Conservation (phyloP, 2,329 filamentous ascomycete genomes). For the Phialemonium atrogriseum region DNA sequence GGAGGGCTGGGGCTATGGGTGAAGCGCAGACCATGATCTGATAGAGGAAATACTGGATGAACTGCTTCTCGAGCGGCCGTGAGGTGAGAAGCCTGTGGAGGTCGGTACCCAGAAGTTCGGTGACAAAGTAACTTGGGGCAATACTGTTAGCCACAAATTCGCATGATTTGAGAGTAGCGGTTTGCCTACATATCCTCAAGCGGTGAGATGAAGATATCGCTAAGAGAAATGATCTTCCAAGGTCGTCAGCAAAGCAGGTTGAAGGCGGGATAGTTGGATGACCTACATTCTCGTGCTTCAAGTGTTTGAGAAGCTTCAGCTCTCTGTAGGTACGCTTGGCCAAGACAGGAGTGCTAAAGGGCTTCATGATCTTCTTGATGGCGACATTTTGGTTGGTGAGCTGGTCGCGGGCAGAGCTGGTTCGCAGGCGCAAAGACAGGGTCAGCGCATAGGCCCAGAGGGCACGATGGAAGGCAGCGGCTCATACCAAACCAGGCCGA, state of each 20-base stretch:
- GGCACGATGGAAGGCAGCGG: background rate
- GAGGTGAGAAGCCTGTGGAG: slow-evolving; percentile 92
- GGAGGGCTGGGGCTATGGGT: slow-evolving; percentile 9
- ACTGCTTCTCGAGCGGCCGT: slow-evolving; percentile 94
- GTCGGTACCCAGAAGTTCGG: slow-evolving; percentile 93
- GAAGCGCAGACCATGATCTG: slow-evolving; percentile 78
- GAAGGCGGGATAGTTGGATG: slow-evolving; percentile 16
- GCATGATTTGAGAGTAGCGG: background rate
- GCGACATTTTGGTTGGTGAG: slow-evolving; percentile 95
- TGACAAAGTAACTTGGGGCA: slow-evolving; percentile 79
- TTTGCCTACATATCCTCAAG: slow-evolving; percentile 92
- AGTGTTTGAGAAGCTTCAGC: slow-evolving; percentile 92
- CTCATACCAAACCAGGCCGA: slow-evolving; percentile 85
- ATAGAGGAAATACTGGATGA: slow-evolving; percentile 99
- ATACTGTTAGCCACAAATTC: too few relatives aligned
- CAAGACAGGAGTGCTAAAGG: slow-evolving; percentile 96
- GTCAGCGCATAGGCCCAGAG: background rate
- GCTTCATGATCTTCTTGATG: slow-evolving; percentile 99
- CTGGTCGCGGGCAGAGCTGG: slow-evolving; percentile 91
- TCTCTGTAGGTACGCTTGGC: slow-evolving; percentile 97
- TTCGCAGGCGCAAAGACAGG: slow-evolving; percentile 9
- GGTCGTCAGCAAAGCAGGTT: slow-evolving; percentile 2
- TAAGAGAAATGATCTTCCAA: slow-evolving; percentile 83
- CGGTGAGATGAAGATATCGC: slow-evolving; percentile 98
- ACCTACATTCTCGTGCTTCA: slow-evolving; percentile 88